Conservation (phyloP, 371 early-diverging fungal species). For the Circinella minor region DNA sequence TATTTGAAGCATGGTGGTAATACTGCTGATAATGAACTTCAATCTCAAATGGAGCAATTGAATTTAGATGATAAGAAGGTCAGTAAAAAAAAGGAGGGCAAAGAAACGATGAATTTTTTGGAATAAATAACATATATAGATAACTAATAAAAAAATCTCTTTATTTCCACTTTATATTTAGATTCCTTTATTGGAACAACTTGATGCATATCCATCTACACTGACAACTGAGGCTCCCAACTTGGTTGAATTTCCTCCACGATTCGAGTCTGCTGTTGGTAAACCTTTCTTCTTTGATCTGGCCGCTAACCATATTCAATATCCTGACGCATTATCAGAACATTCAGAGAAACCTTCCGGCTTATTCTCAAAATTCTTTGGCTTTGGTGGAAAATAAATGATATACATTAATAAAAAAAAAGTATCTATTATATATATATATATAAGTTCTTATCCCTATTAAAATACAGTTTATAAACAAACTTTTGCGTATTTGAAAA, state of each 20-base stretch:
- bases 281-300: slow-evolving; percentile 87
- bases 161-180: slow-evolving; percentile 12
- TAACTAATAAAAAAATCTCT: too few species aligned
- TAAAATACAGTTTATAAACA: too few species aligned
- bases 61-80: slow-evolving; percentile 47
- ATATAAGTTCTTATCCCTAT: too few species aligned
- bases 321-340: slow-evolving; percentile 44
- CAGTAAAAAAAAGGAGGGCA: background rate
- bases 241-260: slow-evolving; percentile 73
- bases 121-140: too few species aligned
- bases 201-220: slow-evolving; percentile 57
- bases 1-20: slow-evolving; percentile 49
- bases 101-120: too few species aligned
- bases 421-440: too few species aligned
- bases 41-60: slow-evolving; percentile 48
- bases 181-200: slow-evolving; percentile 50
- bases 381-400: slow-evolving; percentile 29
- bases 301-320: slow-evolving; percentile 75
- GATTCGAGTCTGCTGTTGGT: slow-evolving; percentile 67
- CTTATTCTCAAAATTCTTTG: slow-evolving; percentile 40
- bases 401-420: too few species aligned
- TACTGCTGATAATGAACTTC: slow-evolving; percentile 21
- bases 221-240: slow-evolving; percentile 40
- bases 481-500: too few species aligned
- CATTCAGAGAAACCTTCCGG: slow-evolving; percentile 34